Percentiles rank a stretch among this genome's conserved stretches.
phyloP scores from a whole-genome alignment of 495 filamentous ascomycete species.

The Podospora pseudopauciseta region DNA sequence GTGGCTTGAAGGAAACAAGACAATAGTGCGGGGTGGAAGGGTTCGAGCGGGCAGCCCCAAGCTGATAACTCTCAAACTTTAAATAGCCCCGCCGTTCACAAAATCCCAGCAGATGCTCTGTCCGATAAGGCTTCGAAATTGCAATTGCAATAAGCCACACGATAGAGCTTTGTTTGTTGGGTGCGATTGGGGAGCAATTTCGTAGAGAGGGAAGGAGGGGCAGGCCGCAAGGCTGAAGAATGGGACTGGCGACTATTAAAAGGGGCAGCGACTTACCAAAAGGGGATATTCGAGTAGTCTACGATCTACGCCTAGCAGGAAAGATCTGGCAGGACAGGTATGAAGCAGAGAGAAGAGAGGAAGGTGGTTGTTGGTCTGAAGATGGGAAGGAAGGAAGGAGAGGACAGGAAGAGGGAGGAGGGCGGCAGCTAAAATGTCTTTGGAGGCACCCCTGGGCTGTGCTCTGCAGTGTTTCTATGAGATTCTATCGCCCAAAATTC shows the following conservation, averaged over 20 bases:
- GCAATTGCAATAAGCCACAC: neutral
- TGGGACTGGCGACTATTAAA: constrained; percentile 3
- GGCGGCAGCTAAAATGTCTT: constrained; percentile 37
- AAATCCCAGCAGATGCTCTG: neutral
- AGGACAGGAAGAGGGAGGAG: constrained; percentile 19
- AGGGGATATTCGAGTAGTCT: constrained; percentile 4
- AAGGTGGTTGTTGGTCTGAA: constrained; percentile 19
- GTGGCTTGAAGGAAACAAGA: neutral
- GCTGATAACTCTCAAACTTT: neutral
- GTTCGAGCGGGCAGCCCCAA: neutral
- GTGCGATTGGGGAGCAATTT: neutral
- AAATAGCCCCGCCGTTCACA: neutral
- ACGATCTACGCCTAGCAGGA: constrained; percentile 21
- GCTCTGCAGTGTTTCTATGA: constrained; percentile 34
- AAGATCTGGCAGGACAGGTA: neutral
- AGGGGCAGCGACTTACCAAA: constrained; percentile 25
- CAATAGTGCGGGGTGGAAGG: constrained; percentile 1
- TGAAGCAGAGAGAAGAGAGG: constrained; percentile 19
- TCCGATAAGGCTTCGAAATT: neutral
- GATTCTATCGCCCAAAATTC: constrained; percentile 39
- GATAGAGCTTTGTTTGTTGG: neutral
- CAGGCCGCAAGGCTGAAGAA: neutral
- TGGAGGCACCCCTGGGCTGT: constrained; percentile 27
- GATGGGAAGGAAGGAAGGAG: constrained; percentile 23
- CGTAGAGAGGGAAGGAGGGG: neutral